A percentile compares a stretch with the other conserved stretches of the same genome.
Conservation (phyloP, 768 basidiomycete species). For the Mycena amicta region DNA sequence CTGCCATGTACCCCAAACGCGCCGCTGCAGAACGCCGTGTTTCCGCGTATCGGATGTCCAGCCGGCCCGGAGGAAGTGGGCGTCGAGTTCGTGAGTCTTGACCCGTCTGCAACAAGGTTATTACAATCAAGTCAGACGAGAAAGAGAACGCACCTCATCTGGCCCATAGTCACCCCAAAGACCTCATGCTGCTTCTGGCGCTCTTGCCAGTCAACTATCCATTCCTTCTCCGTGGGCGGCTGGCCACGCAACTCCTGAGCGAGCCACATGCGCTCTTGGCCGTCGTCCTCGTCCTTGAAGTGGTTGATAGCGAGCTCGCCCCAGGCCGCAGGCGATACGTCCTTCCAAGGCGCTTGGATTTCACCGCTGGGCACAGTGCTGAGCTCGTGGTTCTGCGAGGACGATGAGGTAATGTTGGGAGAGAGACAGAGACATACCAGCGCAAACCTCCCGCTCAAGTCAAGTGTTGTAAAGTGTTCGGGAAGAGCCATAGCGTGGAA, state of each 20-base stretch:
- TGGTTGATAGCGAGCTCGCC: constrained; percentile 3
- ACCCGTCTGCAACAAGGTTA: not conserved
- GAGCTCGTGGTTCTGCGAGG: constrained; percentile 3
- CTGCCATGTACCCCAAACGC: not conserved
- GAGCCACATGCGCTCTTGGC: constrained; percentile 7
- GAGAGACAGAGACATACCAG: constrained; percentile 1
- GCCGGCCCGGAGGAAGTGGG: constrained; percentile 1
- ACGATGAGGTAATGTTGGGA: not conserved
- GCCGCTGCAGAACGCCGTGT: constrained; percentile 4
- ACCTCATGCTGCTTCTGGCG: constrained; percentile 1
- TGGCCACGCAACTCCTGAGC: not conserved
- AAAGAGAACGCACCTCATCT: not conserved
- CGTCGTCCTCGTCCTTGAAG: constrained; percentile 6
- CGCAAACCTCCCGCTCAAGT: constrained; percentile 5
- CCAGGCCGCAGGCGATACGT: not conserved
- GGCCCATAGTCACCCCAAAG: not conserved
- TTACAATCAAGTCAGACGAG: not conserved
- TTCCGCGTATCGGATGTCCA: constrained; percentile 12
- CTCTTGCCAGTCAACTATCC: constrained; percentile 5
- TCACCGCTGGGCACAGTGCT: not conserved
- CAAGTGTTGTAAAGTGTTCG: constrained; percentile 1
- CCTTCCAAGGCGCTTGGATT: not conserved
- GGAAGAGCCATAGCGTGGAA: constrained; percentile 4
- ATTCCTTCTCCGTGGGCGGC: not conserved
- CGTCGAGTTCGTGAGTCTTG: not conserved